These are phyloP conservation scores for Diplosphaera chodatii DNA, from an alignment of 139 green algal genomes.

Conservation along the genomic window DNA sequence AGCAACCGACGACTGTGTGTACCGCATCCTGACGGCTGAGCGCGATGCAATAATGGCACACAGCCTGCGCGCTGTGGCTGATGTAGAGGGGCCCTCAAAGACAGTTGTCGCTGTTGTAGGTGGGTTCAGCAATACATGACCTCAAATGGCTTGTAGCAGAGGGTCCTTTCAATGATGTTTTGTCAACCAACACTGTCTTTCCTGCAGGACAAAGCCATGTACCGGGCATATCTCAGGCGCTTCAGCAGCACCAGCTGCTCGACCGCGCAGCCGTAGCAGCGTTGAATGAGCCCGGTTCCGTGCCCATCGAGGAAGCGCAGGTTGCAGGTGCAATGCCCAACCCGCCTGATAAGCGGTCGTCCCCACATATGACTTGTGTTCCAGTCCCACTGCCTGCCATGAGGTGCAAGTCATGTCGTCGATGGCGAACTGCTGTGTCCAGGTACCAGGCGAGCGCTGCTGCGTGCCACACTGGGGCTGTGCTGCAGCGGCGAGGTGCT, in stretches of 20 bases:
- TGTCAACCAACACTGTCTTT: too few relatives aligned
- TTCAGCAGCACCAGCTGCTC: slow-evolving; percentile 3
- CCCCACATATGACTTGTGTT: too few relatives aligned
- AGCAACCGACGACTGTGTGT: background rate
- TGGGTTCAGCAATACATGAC: too few relatives aligned
- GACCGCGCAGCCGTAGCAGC: slow-evolving; percentile 4
- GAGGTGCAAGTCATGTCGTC: too few relatives aligned
- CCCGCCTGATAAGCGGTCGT: too few relatives aligned
- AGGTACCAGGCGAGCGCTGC: background rate
- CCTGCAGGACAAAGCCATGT: slow-evolving; percentile 15
- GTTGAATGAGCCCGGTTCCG: background rate
- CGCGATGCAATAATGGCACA: background rate
- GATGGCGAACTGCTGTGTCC: too few relatives aligned
- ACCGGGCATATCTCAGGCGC: slow-evolving; percentile 21
- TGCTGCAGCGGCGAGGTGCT: background rate
- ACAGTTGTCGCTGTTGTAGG: background rate
- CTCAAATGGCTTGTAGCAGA: too few relatives aligned
- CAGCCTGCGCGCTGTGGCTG: background rate
- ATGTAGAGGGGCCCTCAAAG: background rate
- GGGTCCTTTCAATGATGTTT: too few relatives aligned
- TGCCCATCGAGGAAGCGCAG: too few relatives aligned
- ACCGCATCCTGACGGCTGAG: background rate
- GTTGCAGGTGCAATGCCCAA: too few relatives aligned
- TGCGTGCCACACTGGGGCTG: background rate
- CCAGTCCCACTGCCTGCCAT: too few relatives aligned